Base-by-base conservation (phyloP, 2,329 filamentous ascomycete genomes). In the Ceratocystis ficicola region DNA sequence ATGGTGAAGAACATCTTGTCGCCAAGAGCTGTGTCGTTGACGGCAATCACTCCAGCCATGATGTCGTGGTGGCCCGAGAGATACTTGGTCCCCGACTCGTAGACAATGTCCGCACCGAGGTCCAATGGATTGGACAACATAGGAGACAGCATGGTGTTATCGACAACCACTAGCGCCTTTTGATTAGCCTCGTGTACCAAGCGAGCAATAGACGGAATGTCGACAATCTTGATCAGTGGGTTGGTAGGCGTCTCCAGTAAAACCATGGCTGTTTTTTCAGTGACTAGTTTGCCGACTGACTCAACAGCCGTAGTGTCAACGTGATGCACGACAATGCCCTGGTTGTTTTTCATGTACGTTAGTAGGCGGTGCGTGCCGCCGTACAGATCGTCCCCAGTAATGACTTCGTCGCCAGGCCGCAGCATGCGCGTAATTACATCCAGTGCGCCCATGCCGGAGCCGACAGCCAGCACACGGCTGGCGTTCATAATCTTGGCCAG, bases 401-500 rank as follows among this genome's bases (percentile, higher is more conserved):
- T 88, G 46, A 99, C 95, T 77, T 99, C 93, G 74, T 99, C 94
- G 68, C 94, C 94, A 0, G 94, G 93, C 68, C 88, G 86, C 63
- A 99, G 81, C 15, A 97, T 80, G 65, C 94, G 87, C 17, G 91
- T 95, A 70, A 99, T 96, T 69, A 99, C 93, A 76, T 99, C 94
- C 72, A 97, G 80, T 28, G 94, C 94, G 64, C 91, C 94, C 94
- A 99, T 99, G 67, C 94, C 94, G 0, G 93, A 97, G 65, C 92
- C 91, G 57, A 97, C 93, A 62, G 95, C 93, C 63, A 99, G 83
- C 8, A 90, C 90, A 66, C 95, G 88, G 72, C 86, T 86, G 59
- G 94, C 94, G 71, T 90, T 92, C 95, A 99, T 99, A 75, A 99
- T 95, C 83, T 99, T 99, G 73, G 95, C 94, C 71, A 99, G 81